Evolutionary conservation across 371 early-diverging fungal genomes (phyloP).

Genomic region (Vairimorpha apis): DNA sequence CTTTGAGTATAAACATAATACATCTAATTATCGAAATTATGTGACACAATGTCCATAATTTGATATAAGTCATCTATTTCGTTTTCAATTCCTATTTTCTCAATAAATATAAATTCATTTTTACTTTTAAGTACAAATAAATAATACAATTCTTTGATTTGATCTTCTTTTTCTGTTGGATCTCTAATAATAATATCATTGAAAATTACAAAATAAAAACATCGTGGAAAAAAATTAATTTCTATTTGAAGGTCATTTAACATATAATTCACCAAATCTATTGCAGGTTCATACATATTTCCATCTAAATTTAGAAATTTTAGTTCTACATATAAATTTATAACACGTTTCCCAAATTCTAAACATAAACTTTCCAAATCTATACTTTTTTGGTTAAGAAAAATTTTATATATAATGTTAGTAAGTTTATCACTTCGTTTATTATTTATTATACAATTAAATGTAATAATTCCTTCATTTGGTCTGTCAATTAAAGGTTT

Average conservation of each 20-base stretch:
- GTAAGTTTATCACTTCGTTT: slow-evolving; percentile 18
- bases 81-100: slow-evolving; percentile 23
- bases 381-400: slow-evolving; percentile 27
- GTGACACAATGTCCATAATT: neutral
- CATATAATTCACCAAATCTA: slow-evolving; percentile 11
- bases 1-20: no score
- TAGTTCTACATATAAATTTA: slow-evolving; percentile 14
- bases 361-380: slow-evolving; percentile 32
- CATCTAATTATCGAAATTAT: no score
- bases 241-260: slow-evolving; percentile 15
- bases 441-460: neutral
- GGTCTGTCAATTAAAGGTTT: slow-evolving; percentile 34
- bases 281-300: slow-evolving; percentile 4
- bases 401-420: slow-evolving; percentile 23
- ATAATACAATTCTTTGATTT: slow-evolving; percentile 16
- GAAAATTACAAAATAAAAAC: slow-evolving; percentile 26
- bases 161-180: slow-evolving; percentile 22
- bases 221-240: slow-evolving; percentile 25
- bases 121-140: slow-evolving; percentile 10
- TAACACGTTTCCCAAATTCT: slow-evolving; percentile 10
- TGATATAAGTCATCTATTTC: slow-evolving; percentile 5
- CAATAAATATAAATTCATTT: slow-evolving; percentile 30
- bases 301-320: slow-evolving; percentile 18
- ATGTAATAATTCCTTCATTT: slow-evolving; percentile 21
- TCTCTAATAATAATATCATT: slow-evolving; percentile 17